Conservation (phyloP, 148 eudicot species). For the Fagopyrum tataricum region DNA sequence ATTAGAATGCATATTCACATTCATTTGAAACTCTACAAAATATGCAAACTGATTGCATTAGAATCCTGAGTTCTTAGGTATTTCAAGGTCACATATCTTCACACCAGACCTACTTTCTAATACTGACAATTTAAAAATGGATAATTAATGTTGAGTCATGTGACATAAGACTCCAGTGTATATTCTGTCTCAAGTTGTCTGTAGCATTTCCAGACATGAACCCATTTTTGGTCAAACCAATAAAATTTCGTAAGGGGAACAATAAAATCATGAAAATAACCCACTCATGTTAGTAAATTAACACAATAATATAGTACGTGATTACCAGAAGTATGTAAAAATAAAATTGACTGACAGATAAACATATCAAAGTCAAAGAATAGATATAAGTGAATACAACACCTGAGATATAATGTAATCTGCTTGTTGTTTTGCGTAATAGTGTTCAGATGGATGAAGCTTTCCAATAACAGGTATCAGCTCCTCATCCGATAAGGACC, state of each 20-base stretch:
- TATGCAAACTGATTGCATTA: neutral
- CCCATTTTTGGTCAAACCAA: neutral
- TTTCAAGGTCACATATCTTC: neutral
- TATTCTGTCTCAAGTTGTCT: no score
- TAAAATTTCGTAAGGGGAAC: neutral
- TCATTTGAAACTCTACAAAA: neutral
- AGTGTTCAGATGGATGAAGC: conserved; percentile 86
- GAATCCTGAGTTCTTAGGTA: neutral
- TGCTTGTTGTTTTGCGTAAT: conserved; percentile 94
- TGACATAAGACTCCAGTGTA: neutral
- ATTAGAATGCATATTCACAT: neutral
- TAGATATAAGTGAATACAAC: conserved; percentile 7
- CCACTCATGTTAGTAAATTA: neutral
- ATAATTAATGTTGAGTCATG: neutral
- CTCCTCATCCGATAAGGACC: conserved; percentile 59
- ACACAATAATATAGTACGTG: neutral
- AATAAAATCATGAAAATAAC: neutral
- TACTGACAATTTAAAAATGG: neutral
- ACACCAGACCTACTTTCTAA: neutral
- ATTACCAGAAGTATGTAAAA: neutral
- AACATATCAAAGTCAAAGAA: neutral
- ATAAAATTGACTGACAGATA: neutral
- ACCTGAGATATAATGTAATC: conserved; percentile 94
- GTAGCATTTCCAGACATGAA: neutral
- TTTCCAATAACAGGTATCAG: conserved; percentile 74